Base-by-base conservation (phyloP, 805 yeast genomes). In the Candida ortonii region DNA sequence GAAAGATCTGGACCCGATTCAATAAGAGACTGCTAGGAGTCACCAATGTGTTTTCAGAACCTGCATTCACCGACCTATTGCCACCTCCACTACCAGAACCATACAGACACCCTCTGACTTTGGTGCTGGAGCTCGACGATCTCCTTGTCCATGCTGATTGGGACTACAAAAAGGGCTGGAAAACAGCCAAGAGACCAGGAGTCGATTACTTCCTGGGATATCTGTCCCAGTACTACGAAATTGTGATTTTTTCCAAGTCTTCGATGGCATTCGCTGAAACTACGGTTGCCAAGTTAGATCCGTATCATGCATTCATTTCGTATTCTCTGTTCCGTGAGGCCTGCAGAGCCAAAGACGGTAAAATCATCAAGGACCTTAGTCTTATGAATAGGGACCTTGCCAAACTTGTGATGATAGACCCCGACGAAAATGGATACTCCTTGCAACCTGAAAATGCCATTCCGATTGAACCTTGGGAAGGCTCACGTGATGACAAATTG, bases 121-220 rank as follows among this genome's bases (percentile, higher is more conserved):
- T 93, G 46, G 97, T 93, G 6, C 61, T 93, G 50, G 80, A 85
- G 19, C 72, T 93, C 53, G 98, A 93, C 52, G 98, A 93, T 54
- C 67, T 93, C 41, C 72, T 93, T 55, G 77, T 90, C 38, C 96
- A 93, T 60, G 80, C 95, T 24, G 85, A 83, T 44, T 93, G 98
- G 98, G 76, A 85, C 38, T 77, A 86, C 48, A 78, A 85, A 61
- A 72, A 78, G 57, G 98, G 98, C 35, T 93, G 99, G 99, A 81
- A 93, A 67, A 90, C 97, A 11, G 97, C 96, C 19, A 93, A 93
- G 71, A 86, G 99, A 68, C 97, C 98, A 21, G 99, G 98, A 44
- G 80, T 87, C 42, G 98, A 94, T 62, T 93, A 93, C 69, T 93
- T 93, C 66, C 68, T 93, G 57, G 96, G 95, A 18, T 93, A 93